Evolutionary conservation across 179 eudicot genomes (phyloP).

Genomic region (Drosera spatulata): DNA sequence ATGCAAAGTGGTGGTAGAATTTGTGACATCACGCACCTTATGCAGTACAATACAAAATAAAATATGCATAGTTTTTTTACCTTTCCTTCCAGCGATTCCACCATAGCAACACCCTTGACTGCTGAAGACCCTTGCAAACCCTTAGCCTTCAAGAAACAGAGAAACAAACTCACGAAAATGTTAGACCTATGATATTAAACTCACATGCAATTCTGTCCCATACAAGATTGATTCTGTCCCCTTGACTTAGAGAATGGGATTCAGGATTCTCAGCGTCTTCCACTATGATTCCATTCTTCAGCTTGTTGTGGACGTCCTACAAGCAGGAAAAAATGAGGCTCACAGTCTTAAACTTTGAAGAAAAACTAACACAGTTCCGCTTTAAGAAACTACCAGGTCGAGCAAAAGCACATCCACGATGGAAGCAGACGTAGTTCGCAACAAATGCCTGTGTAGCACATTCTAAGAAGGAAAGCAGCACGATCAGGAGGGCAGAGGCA

Average conservation of each 20-base stretch:
- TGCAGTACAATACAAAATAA: not conserved
- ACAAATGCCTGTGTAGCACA: constrained; percentile 77
- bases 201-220: constrained; percentile 6
- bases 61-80: constrained; percentile 19
- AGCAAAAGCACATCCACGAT: constrained; percentile 57
- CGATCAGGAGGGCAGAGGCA: not conserved
- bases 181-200: not conserved
- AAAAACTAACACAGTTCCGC: not conserved
- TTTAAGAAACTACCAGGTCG: constrained; percentile 42
- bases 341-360: constrained; percentile 1
- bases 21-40: too few species aligned
- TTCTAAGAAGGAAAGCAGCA: constrained; percentile 28
- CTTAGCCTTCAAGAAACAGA: constrained; percentile 51
- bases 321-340: constrained; percentile 10
- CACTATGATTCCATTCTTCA: constrained; percentile 76
- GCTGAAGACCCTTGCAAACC: constrained; percentile 61
- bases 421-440: constrained; percentile 68
- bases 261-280: constrained; percentile 58
- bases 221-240: constrained; percentile 72
- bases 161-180: not conserved
- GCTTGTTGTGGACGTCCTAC: constrained; percentile 73
- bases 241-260: constrained; percentile 44
- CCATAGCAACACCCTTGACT: constrained; percentile 51
- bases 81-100: constrained; percentile 90
- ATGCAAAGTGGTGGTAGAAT: too few species aligned